Base-by-base conservation (phyloP, 192 early-diverging fungal species). In the Backusella liffmaniae region DNA sequence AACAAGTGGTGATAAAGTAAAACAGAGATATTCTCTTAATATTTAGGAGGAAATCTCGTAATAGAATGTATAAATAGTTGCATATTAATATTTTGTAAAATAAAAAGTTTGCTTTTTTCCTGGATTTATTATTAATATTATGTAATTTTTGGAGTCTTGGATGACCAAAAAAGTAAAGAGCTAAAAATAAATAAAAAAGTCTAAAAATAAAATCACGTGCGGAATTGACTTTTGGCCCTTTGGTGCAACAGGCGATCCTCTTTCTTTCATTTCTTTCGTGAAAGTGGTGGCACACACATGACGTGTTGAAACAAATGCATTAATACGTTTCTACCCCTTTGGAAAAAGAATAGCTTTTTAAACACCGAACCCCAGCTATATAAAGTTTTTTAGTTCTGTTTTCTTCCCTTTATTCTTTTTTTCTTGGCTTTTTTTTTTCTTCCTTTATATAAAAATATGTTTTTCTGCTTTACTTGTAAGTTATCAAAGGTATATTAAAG, bases 381-480 rank as follows among this genome's bases (percentile, higher is more conserved):
- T 59, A 59, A 59, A 2, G 9, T 59, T 62, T 62, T 62, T 26
- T 62, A 62, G 56, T 12, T 49, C 46, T n/a, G 16, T 49, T 49
- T 49, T 49, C 23, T 62, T 62, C 66, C 39, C 21, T 74, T 16
- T 49, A 49, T 49, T 46, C 42, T 26, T 65, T 35, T 67, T 44
- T 30, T 32, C 16, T 65, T n/a, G 23, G 46, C 51, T 76, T n/a
- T 32, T 49, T 30, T 46, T 46, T 18, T 26, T 7, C 12, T 39
- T 10, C 37, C 37, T 39, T 39, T 39, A 32, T 18, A 34, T 29
- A 16, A 15, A 67, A 35, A 23, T 26, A 80, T 80, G 79, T 80
- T 80, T 59, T 80, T 80, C 37, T 80, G 79, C 70, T 80, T 80
- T 18, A 80, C 75, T 62, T 80, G 79, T 80, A 73, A 80, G 35